These are phyloP conservation scores for Phytopythium boreale DNA, from an alignment of 352 stramenopile species.

Conservation along the genomic window DNA sequence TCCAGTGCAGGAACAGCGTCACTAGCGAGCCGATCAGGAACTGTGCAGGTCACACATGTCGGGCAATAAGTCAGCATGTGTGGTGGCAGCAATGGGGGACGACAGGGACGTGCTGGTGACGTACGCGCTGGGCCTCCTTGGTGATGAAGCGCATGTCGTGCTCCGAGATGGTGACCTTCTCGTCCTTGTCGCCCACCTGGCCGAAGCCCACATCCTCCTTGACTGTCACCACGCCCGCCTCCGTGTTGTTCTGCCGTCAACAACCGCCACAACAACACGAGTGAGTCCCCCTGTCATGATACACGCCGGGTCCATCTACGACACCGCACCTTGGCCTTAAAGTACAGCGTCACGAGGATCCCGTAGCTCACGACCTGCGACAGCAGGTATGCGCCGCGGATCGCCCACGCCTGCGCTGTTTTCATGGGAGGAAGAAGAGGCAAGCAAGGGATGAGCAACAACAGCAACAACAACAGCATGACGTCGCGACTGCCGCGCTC, in stretches of 20 bases:
- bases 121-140: slow-evolving; percentile 74
- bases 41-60: slow-evolving; percentile 17
- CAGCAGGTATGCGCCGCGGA: slow-evolving; percentile 53
- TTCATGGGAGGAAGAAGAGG: background rate
- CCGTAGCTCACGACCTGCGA: slow-evolving; percentile 72
- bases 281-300: background rate
- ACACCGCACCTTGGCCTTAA: slow-evolving; percentile 44
- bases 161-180: slow-evolving; percentile 82
- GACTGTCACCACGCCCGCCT: slow-evolving; percentile 61
- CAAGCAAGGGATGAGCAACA: background rate
- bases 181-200: slow-evolving; percentile 62
- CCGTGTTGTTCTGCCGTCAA: slow-evolving; percentile 62
- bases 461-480: background rate
- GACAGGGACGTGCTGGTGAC: slow-evolving; percentile 6
- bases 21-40: slow-evolving; percentile 60
- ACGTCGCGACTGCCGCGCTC: background rate
- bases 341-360: slow-evolving; percentile 55
- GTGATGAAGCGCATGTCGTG: slow-evolving; percentile 69
- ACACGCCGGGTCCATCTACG: background rate
- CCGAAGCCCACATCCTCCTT: slow-evolving; percentile 82
- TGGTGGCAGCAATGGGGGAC: background rate
- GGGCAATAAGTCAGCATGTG: background rate
- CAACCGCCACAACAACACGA: background rate
- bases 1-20: slow-evolving; percentile 71
- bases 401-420: slow-evolving; percentile 50